These are phyloP conservation scores for Lodderomyces margitis DNA, from an alignment of 1,139 yeast genomes.

Conservation along the genomic window DNA sequence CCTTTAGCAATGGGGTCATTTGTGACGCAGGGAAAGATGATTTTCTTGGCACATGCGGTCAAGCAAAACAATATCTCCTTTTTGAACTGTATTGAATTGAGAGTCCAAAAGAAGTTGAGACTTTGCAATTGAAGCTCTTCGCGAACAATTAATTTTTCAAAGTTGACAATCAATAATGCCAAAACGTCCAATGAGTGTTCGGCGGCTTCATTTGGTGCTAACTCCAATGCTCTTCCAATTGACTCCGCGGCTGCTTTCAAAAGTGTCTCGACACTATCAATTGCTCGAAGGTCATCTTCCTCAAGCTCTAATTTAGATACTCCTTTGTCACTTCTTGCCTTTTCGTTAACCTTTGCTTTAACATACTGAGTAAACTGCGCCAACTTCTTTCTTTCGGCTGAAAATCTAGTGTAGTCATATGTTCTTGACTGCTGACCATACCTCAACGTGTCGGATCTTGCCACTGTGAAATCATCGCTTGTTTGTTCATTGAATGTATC, in stretches of 20 bases:
- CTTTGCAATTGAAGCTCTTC: slow-evolving; percentile 21
- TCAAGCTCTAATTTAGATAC: slow-evolving; percentile 23
- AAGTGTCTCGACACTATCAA: slow-evolving; percentile 58
- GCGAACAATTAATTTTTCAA: slow-evolving; percentile 69
- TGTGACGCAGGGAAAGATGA: slow-evolving; percentile 69
- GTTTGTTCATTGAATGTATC: slow-evolving; percentile 47
- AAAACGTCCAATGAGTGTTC: slow-evolving; percentile 66
- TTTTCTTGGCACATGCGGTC: slow-evolving; percentile 69
- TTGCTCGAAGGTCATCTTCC: slow-evolving; percentile 33
- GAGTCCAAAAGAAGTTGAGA: slow-evolving; percentile 4
- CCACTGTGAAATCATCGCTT: slow-evolving; percentile 24
- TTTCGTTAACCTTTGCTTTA: slow-evolving; percentile 33
- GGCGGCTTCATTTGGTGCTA: slow-evolving; percentile 63
- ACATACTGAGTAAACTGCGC: slow-evolving; percentile 39
- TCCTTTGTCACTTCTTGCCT: slow-evolving; percentile 14
- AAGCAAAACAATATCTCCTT: slow-evolving; percentile 59
- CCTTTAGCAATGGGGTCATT: slow-evolving; percentile 61
- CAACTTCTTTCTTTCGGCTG: slow-evolving; percentile 40
- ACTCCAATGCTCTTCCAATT: slow-evolving; percentile 72
- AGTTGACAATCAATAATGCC: slow-evolving; percentile 64
- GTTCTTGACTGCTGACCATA: slow-evolving; percentile 13
- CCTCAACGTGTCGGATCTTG: slow-evolving; percentile 33
- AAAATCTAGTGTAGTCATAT: slow-evolving; percentile 32
- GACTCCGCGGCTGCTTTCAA: slow-evolving; percentile 77
- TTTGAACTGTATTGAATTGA: slow-evolving; percentile 13